A percentile compares a stretch with the other conserved stretches of the same genome.
Conservation (phyloP, 495 filamentous ascomycete genomes). For the Neurospora sp. region DNA sequence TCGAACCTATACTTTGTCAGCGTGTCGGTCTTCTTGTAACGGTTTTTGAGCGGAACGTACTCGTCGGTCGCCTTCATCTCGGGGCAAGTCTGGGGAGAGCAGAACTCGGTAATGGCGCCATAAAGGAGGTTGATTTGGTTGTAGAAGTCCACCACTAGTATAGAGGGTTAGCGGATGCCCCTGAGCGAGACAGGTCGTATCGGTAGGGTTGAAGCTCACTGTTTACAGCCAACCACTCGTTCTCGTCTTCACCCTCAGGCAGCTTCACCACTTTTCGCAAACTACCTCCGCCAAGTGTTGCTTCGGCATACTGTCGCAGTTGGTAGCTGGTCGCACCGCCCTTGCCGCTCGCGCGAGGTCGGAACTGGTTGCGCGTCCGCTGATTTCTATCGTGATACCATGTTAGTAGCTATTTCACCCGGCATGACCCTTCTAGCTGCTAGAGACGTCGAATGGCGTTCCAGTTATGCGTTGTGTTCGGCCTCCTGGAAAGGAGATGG, state of each 20-base stretch:
- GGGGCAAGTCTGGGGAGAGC: constrained; percentile 89
- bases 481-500: background rate
- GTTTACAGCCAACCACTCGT: constrained; percentile 97
- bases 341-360: constrained; percentile 75
- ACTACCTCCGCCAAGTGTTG: constrained; percentile 89
- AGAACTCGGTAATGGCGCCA: constrained; percentile 97
- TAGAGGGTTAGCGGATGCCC: constrained; percentile 5
- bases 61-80: constrained; percentile 99
- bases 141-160: constrained; percentile 94
- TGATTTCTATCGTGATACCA: constrained; percentile 55
- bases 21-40: background rate
- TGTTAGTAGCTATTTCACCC: constrained; percentile 10
- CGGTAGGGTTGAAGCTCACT: constrained; percentile 38
- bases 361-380: constrained; percentile 81
- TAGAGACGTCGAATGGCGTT: background rate
- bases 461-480: background rate
- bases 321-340: constrained; percentile 89
- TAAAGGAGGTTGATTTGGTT: constrained; percentile 99
- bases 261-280: constrained; percentile 92
- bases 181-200: background rate
- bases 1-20: constrained; percentile 58
- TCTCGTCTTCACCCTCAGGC: constrained; percentile 92
- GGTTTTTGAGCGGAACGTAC: constrained; percentile 35
- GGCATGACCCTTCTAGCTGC: background rate
- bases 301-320: constrained; percentile 93